Evolutionary conservation across 257 asterid genomes (phyloP).

Genomic region (Capsicum baccatum): DNA sequence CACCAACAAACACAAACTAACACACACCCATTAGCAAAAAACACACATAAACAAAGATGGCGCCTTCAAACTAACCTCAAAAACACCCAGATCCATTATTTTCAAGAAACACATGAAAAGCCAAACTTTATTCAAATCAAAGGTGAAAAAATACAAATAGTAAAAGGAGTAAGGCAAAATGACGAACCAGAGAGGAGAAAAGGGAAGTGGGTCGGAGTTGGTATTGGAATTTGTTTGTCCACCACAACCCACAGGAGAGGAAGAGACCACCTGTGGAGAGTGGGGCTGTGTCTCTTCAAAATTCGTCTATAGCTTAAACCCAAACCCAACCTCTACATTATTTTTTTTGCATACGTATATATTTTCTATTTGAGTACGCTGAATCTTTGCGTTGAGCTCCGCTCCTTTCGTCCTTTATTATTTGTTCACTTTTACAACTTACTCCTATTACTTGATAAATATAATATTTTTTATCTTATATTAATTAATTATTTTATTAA

Average conservation of each 20-base stretch:
- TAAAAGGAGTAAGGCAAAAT: constrained; percentile 36
- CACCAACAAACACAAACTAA: not conserved
- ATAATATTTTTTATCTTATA: too few relatives aligned
- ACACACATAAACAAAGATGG: not conserved
- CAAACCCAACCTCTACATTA: constrained; percentile 29
- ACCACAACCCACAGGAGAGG: constrained; percentile 20
- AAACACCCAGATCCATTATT: constrained; percentile 50
- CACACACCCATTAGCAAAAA: constrained; percentile 20
- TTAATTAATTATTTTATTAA: too few relatives aligned
- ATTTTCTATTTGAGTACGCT: not conserved
- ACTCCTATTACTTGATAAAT: too few relatives aligned
- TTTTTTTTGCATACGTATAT: too few relatives aligned
- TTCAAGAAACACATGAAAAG: constrained; percentile 20
- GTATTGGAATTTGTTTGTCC: constrained; percentile 3
- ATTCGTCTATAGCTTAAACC: constrained; percentile 17
- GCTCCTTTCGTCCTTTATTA: too few relatives aligned
- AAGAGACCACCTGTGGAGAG: constrained; percentile 37
- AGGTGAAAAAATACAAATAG: not conserved
- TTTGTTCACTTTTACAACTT: too few relatives aligned
- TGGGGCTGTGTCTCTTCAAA: constrained; percentile 33
- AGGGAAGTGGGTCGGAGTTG: not conserved
- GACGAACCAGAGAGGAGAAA: constrained; percentile 24
- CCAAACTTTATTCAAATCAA: constrained; percentile 12
- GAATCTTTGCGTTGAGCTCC: not conserved
- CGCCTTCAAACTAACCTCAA: constrained; percentile 33